Base-by-base conservation (phyloP, 2,329 filamentous ascomycete species). In the Diaporthe sp. region DNA sequence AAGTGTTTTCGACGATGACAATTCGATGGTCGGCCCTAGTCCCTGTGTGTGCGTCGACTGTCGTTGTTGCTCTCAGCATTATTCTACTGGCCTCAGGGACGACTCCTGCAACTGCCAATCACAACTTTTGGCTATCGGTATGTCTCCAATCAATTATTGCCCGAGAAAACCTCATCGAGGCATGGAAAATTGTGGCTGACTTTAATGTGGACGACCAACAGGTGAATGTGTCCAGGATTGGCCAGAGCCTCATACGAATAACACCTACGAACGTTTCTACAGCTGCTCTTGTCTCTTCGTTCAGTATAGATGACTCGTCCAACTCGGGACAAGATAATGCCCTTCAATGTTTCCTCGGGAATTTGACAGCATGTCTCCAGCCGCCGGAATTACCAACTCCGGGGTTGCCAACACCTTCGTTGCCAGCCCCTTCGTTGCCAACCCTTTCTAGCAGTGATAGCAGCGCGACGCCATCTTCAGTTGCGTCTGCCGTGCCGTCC, bases 161-260 rank as follows among this genome's bases (percentile, higher is more conserved):
- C 1, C 15, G 17, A 28, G 1, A 42, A 42, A 6, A 12, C 0
- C 25, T 19, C 13, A 12, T 61, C 15, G 2, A 19, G 35, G 13
- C 1, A 19, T n/a, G 9, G 38, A 10, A 35, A 42, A 19, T 42
- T 12, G 4, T 25, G 2, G 6, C 8, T 2, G n/a, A 28, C 17
- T 6, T 2, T 4, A 15, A 19, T 61, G 13, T 61, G 15, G 38
- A 42, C 25, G 8, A 42, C 25, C n/a, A 28, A 61, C n/a, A 61
- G 58, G 58, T 61, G n/a, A 61, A 61, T 17, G 58, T 61, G 38
- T 61, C 58, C 2, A 61, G 38, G 28, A 42, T 61, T 42, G 58
- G 58, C 15, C 58, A 42, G 9, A n/a, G 25, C 58, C n/a, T 61
- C n/a, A 40, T 61, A 61, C 58, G 35, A 3, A 42, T 42, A 42